Percentiles rank a stretch among this genome's conserved stretches.
phyloP scores from a whole-genome alignment of 2,329 filamentous ascomycete genomes.

The Pyrenophora graminea region DNA sequence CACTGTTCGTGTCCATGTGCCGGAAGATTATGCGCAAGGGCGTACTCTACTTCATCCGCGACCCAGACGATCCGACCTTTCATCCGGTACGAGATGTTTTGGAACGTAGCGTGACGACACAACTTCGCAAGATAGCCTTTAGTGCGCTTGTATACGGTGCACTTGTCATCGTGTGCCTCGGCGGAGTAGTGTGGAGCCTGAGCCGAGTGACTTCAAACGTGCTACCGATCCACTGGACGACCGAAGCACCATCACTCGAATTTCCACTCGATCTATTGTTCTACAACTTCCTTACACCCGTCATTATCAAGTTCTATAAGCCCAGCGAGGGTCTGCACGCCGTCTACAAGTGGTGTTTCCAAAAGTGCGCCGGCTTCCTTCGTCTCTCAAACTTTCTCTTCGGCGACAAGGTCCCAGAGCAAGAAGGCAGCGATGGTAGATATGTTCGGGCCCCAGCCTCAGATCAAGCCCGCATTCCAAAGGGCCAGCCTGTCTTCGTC shows the following conservation, averaged over 20 bases:
- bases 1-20: constrained; percentile 98
- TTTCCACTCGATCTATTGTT: constrained; percentile 93
- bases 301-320: constrained; percentile 81
- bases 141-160: constrained; percentile 95
- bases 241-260: constrained; percentile 87
- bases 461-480: constrained; percentile 92
- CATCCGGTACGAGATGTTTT: constrained; percentile 96
- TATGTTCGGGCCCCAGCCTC: constrained; percentile 94
- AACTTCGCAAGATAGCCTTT: constrained; percentile 94
- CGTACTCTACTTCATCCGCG: constrained; percentile 95
- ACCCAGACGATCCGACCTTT: constrained; percentile 97
- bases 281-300: constrained; percentile 94
- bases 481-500: constrained; percentile 79
- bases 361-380: constrained; percentile 76
- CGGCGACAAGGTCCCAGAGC: constrained; percentile 76
- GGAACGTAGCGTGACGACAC: constrained; percentile 87
- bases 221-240: constrained; percentile 90
- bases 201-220: constrained; percentile 69
- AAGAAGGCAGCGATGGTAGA: constrained; percentile 79
- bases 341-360: constrained; percentile 97
- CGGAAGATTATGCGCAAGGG: constrained; percentile 95
- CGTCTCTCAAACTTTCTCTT: constrained; percentile 93
- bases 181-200: constrained; percentile 94
- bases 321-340: constrained; percentile 81
- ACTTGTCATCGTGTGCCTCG: constrained; percentile 87